A percentile compares a stretch with the other conserved stretches of the same genome.
These are phyloP conservation scores for Boletus sp. DNA, from an alignment of 1,284 basidiomycete species.

Conservation along the genomic window DNA sequence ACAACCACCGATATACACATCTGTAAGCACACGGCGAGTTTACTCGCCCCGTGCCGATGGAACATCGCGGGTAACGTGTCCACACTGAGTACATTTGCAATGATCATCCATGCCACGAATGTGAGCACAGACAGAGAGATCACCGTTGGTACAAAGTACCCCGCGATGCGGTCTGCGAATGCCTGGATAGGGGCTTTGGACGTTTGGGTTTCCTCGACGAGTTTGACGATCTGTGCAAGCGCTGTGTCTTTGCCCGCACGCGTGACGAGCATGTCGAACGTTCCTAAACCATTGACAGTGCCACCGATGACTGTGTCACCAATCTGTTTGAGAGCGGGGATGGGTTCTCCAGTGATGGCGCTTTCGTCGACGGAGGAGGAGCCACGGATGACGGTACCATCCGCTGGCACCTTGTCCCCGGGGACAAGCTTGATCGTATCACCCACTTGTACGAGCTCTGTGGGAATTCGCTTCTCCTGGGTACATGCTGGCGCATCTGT, in stretches of 20 bases:
- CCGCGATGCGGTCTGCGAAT: constrained; percentile 93
- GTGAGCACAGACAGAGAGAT: constrained; percentile 82
- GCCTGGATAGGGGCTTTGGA: constrained; percentile 98
- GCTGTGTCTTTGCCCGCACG: constrained; percentile 97
- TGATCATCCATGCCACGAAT: constrained; percentile 82
- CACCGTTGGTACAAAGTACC: constrained; percentile 93
- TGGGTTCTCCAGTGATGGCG: constrained; percentile 96
- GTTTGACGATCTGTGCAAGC: constrained; percentile 91
- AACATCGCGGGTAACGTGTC: constrained; percentile 81
- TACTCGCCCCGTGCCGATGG: constrained; percentile 77
- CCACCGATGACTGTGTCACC: constrained; percentile 93
- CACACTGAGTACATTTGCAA: constrained; percentile 64
- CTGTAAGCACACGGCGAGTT: constrained; percentile 91
- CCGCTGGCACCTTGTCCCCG: constrained; percentile 95
- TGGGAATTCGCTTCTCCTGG: constrained; percentile 87
- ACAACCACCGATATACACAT: constrained; percentile 98
- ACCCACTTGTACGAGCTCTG: constrained; percentile 93
- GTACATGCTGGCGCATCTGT: constrained; percentile 77
- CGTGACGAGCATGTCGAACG: constrained; percentile 94
- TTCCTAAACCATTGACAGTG: constrained; percentile 94
- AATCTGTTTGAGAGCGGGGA: constrained; percentile 81
- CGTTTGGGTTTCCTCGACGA: constrained; percentile 98
- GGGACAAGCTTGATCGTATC: constrained; percentile 95
- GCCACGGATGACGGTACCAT: constrained; percentile 87
- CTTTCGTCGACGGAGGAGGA: constrained; percentile 93